phyloP scores from a whole-genome alignment of 2,329 filamentous ascomycete species.

The Penicillium sp. region DNA sequence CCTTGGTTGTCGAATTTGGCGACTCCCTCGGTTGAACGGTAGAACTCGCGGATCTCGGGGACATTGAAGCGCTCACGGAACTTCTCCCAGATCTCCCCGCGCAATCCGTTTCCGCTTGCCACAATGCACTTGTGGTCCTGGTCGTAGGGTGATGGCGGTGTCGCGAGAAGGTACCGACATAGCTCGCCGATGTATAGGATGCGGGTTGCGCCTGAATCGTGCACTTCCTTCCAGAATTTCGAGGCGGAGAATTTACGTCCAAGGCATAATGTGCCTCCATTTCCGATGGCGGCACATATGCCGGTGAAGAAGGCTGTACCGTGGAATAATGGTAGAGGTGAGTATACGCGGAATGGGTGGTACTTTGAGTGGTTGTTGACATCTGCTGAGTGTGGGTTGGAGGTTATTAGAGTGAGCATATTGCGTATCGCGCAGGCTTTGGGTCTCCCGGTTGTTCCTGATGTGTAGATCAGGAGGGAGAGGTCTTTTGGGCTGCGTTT shows the following conservation, averaged over 20 bases:
- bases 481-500: constrained; percentile 38
- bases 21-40: constrained; percentile 48
- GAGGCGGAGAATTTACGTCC: constrained; percentile 48
- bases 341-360: constrained; percentile 47
- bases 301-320: constrained; percentile 49
- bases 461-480: constrained; percentile 47
- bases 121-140: constrained; percentile 44
- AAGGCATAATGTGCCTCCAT: constrained; percentile 43
- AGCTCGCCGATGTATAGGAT: constrained; percentile 51
- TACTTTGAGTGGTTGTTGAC: constrained; percentile 40
- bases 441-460: constrained; percentile 49
- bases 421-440: constrained; percentile 47
- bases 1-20: constrained; percentile 48
- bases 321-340: constrained; percentile 49
- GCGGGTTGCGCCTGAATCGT: constrained; percentile 42
- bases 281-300: constrained; percentile 42
- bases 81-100: constrained; percentile 49
- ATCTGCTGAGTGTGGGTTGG: constrained; percentile 38
- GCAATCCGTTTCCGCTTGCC: constrained; percentile 49
- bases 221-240: constrained; percentile 47
- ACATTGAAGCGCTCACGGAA: constrained; percentile 46
- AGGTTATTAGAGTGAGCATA: constrained; percentile 37
- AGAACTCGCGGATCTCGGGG: constrained; percentile 49
- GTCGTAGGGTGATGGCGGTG: constrained; percentile 46
- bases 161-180: constrained; percentile 48